Conservation (phyloP, 1,284 basidiomycete species). For the Vanrija sp. region DNA sequence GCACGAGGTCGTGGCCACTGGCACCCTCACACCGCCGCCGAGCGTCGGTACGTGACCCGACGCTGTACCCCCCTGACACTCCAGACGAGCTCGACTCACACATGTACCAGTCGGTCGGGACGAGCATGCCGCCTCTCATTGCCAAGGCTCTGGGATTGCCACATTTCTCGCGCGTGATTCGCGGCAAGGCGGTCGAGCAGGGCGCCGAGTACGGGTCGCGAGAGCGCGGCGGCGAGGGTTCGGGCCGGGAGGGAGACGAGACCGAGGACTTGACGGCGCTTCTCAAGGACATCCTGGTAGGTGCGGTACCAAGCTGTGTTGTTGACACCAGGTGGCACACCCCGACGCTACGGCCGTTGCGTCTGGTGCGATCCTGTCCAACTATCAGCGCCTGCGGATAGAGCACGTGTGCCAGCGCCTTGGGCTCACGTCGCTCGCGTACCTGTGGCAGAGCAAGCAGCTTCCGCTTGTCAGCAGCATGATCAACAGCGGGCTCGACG, state of each 20-base stretch:
- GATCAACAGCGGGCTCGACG: constrained; percentile 72
- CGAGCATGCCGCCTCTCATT: constrained; percentile 84
- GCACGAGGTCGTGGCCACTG: constrained; percentile 83
- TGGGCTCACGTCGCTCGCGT: constrained; percentile 73
- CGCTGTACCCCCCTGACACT: background rate
- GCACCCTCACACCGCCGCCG: constrained; percentile 74
- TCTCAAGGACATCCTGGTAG: constrained; percentile 71
- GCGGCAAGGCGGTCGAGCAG: constrained; percentile 74
- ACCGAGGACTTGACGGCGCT: constrained; percentile 90
- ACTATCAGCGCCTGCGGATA: constrained; percentile 93
- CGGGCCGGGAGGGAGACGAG: constrained; percentile 74
- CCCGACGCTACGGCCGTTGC: constrained; percentile 84
- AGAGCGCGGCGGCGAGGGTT: constrained; percentile 39
- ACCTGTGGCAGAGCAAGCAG: constrained; percentile 93
- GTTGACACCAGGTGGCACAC: constrained; percentile 58
- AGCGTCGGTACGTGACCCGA: constrained; percentile 66
- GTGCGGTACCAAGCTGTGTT: constrained; percentile 4
- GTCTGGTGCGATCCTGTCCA: constrained; percentile 94
- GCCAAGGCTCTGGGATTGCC: constrained; percentile 82
- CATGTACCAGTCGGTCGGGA: constrained; percentile 97
- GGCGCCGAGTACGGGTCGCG: constrained; percentile 75
- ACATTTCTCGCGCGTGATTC: constrained; percentile 74
- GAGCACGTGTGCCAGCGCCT: constrained; percentile 96
- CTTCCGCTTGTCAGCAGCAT: constrained; percentile 78
- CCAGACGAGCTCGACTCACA: constrained; percentile 97